Conservation (phyloP, 2,329 filamentous ascomycete species). For the Dactylonectria estremocensis region DNA sequence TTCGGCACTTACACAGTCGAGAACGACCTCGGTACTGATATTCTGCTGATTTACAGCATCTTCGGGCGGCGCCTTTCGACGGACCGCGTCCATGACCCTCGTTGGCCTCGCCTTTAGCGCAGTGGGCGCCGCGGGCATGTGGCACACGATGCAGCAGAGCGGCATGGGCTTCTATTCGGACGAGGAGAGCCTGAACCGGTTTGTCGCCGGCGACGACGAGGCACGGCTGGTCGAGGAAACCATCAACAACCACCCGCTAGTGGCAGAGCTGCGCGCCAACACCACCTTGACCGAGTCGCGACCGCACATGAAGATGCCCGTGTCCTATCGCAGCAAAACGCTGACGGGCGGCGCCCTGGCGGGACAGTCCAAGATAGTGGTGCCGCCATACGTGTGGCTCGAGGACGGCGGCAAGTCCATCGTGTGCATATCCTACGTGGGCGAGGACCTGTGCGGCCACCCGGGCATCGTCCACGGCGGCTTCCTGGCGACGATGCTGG, state of each 20-base stretch:
- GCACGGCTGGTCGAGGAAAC: conserved; percentile 76
- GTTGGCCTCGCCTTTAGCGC: conserved; percentile 51
- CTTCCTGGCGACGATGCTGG: conserved; percentile 90
- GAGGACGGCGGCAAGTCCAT: conserved; percentile 79
- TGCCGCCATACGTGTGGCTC: conserved; percentile 85
- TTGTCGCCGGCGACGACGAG: conserved; percentile 69
- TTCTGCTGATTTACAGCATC: conserved; percentile 13
- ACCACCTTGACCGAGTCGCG: conserved; percentile 81
- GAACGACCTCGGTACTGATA: conserved; percentile 31
- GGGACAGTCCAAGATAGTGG: conserved; percentile 81
- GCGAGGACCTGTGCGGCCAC: conserved; percentile 87
- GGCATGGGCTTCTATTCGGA: conserved; percentile 67
- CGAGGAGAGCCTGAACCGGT: conserved; percentile 80
- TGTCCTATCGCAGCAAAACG: conserved; percentile 77
- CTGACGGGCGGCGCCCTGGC: conserved; percentile 86
- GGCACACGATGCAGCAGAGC: conserved; percentile 53
- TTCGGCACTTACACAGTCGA: conserved; percentile 24
- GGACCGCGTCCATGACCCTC: conserved; percentile 45
- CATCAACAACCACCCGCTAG: conserved; percentile 84
- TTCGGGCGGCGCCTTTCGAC: conserved; percentile 42
- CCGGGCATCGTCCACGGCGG: conserved; percentile 93
- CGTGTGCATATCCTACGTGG: conserved; percentile 83
- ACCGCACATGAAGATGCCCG: conserved; percentile 89
- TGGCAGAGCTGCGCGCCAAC: conserved; percentile 76
- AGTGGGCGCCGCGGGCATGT: conserved; percentile 54